Base-by-base conservation (phyloP, 176 grass and related monocot species). In the Oropetium thomaeum region DNA sequence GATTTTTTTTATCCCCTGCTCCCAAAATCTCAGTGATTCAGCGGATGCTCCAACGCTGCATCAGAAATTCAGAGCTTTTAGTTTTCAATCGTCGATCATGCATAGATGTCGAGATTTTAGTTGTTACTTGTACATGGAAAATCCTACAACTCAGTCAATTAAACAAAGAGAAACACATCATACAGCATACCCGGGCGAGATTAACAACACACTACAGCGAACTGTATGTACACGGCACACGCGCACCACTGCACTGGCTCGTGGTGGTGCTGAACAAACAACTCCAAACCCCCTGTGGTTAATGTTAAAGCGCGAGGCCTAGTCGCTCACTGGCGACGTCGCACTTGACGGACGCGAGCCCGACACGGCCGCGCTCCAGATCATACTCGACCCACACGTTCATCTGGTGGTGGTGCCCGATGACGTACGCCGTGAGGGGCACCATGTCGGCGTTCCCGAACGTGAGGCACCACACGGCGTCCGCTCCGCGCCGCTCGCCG, bases 381-480 rank as follows among this genome's bases (percentile, higher is more conserved):
- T 99, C 96, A 87, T 99, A 95, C 71, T 99, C 96, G 51, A 99
- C 96, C 96, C 96, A 99, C 62, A 99, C 52, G 83, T 99, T 99
- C 87, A 95, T 90, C 84, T 99, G 96, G 74, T 99, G 96, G 76
- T 99, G 91, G 82, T 99, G 96, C 47, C 96, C 96, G 72, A 99
- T 99, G 27, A 99, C 87, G 82, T 88, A 95, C 74, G 96, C 92
- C 38, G 79, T 91, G 31, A 98, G 79, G 17, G 91, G 91, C 70
- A 93, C 95, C 84, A 89, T 55, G 82, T 98, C 95, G 13, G 91
- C 82, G 80, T 98, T 94, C 17, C 95, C 95, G 79, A 98, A 98
- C 43, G 95, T 98, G 10, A 98, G 81, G 82, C 95, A 98, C 95
- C 91, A 94, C 71, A 98, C 81, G 16, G 45, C 81, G 77, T 94